A percentile compares a stretch with the other conserved stretches of the same genome.
These are phyloP conservation scores for Phytophthora constricta DNA, from an alignment of 352 stramenopile species.

Conservation along the genomic window DNA sequence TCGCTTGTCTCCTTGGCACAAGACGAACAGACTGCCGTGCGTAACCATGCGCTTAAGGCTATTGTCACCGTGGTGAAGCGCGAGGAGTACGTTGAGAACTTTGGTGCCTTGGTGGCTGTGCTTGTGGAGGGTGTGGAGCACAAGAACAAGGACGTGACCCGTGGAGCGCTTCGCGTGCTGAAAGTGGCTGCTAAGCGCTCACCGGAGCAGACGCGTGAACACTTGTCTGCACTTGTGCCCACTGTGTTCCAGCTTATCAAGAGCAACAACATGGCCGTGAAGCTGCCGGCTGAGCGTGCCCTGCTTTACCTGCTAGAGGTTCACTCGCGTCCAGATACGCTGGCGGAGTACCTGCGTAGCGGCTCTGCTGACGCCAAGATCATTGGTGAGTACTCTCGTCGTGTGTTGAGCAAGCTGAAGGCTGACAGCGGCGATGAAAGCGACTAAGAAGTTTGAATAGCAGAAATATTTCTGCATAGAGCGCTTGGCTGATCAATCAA, in stretches of 20 bases:
- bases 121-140: conserved; percentile 67
- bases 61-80: conserved; percentile 67
- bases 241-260: conserved; percentile 87
- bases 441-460: conserved; percentile 42
- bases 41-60: conserved; percentile 58
- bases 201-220: conserved; percentile 55
- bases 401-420: conserved; percentile 89
- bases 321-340: conserved; percentile 80
- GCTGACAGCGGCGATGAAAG: conserved; percentile 86
- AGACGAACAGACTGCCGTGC: conserved; percentile 76
- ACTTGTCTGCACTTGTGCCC: conserved; percentile 72
- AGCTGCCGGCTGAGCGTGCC: conserved; percentile 85
- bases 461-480: neutral
- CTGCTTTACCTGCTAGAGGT: conserved; percentile 90
- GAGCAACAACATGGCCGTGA: conserved; percentile 90
- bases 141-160: conserved; percentile 85
- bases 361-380: conserved; percentile 76
- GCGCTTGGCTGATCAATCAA: neutral
- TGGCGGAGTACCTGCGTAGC: conserved; percentile 71
- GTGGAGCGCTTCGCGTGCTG: conserved; percentile 70
- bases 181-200: conserved; percentile 80
- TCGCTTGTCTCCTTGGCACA: conserved; percentile 53
- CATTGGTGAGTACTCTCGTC: conserved; percentile 87
- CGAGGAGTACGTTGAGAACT: conserved; percentile 34
- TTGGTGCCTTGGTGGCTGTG: conserved; percentile 57